These are phyloP conservation scores for Solanum pimpinellifolium DNA, from an alignment of 257 asterid genomes.

Conservation along the genomic window DNA sequence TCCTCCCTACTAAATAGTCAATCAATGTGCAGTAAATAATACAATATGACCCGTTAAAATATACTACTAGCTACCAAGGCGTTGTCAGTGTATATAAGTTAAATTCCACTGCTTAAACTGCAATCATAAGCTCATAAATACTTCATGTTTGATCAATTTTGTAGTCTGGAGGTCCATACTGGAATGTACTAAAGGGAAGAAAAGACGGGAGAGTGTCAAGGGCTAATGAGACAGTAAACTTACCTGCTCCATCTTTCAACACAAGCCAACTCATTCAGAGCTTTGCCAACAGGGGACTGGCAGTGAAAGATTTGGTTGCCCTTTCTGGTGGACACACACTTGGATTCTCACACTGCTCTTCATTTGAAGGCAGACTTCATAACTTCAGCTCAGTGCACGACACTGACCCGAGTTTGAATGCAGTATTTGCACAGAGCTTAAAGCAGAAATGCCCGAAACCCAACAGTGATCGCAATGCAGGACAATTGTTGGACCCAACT, in stretches of 20 bases:
- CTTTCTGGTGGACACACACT: conserved; percentile 71
- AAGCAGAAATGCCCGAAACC: conserved; percentile 37
- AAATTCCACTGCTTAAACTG: background rate
- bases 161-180: conserved; percentile 59
- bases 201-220: conserved; percentile 53
- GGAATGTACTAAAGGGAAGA: conserved; percentile 57
- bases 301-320: conserved; percentile 47
- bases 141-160: background rate
- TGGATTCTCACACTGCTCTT: conserved; percentile 80
- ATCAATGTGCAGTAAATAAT: background rate
- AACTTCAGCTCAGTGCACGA: conserved; percentile 49
- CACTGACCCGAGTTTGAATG: conserved; percentile 47
- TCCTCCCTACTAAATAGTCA: background rate
- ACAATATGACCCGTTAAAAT: background rate
- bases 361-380: conserved; percentile 52
- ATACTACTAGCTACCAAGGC: background rate
- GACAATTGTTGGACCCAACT: conserved; percentile 53
- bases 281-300: conserved; percentile 46
- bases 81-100: background rate
- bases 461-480: conserved; percentile 36
- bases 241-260: conserved; percentile 56
- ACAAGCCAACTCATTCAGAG: conserved; percentile 42
- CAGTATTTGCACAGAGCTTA: conserved; percentile 25
- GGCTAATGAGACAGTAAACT: conserved; percentile 55
- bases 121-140: background rate